phyloP scores from a whole-genome alignment of 2,329 filamentous ascomycete genomes.

The Amphichorda felina region DNA sequence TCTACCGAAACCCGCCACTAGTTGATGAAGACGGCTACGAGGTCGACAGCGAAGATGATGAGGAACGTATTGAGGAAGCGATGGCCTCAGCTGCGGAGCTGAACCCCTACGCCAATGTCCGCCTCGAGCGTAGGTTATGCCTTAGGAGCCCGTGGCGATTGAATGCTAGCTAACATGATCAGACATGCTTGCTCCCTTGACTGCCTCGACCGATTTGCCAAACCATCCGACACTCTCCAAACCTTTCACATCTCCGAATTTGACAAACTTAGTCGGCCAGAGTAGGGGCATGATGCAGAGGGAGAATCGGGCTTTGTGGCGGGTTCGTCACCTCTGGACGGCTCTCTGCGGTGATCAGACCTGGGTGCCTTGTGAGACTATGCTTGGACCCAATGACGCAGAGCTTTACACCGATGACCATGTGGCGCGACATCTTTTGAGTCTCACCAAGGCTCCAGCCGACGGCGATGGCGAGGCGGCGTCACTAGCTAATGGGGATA shows the following conservation, averaged over 20 bases:
- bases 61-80: constrained; percentile 50
- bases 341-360: constrained; percentile 64
- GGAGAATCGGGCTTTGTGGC: constrained; percentile 62
- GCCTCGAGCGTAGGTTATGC: constrained; percentile 50
- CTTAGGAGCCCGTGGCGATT: not conserved
- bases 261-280: constrained; percentile 59
- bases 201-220: constrained; percentile 61
- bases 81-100: constrained; percentile 52
- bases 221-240: constrained; percentile 63
- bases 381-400: constrained; percentile 44
- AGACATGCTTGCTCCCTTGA: constrained; percentile 68
- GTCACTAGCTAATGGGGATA: constrained; percentile 3
- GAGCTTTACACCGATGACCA: constrained; percentile 40
- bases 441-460: constrained; percentile 10
- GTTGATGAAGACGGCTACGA: constrained; percentile 72
- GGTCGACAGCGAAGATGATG: constrained; percentile 60
- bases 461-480: constrained; percentile 1
- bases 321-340: constrained; percentile 62
- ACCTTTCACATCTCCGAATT: constrained; percentile 62
- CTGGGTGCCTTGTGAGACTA: constrained; percentile 49
- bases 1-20: constrained; percentile 60
- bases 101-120: constrained; percentile 63
- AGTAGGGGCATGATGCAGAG: constrained; percentile 61
- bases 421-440: constrained; percentile 23
- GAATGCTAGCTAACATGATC: constrained; percentile 13